Conservation (phyloP, 208 protist genomes). For the Balamuthia mandrillaris region DNA sequence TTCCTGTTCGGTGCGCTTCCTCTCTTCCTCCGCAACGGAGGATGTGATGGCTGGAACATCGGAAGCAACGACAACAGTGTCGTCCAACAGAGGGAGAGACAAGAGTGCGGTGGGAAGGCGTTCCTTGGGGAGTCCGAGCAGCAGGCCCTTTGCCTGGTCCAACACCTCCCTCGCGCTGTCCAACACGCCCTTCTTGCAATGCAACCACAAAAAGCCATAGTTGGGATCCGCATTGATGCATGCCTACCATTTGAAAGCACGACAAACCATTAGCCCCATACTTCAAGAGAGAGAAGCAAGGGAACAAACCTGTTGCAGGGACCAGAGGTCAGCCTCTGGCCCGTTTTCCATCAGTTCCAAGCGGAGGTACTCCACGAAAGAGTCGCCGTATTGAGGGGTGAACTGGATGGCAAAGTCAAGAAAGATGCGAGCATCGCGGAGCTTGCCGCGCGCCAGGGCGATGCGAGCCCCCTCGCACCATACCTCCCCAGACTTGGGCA, state of each 20-base stretch:
- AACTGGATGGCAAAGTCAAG: conserved; percentile 80
- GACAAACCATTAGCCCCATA: not conserved
- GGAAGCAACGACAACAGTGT: not conserved
- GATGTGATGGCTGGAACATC: not conserved
- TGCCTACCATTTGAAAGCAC: too few species aligned
- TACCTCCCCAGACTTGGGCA: conserved; percentile 83
- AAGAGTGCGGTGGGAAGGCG: not conserved
- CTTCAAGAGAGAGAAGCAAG: not conserved
- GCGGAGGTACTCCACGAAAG: conserved; percentile 79
- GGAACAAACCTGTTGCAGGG: conserved; percentile 55
- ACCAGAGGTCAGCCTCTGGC: conserved; percentile 45
- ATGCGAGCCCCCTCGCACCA: conserved; percentile 84
- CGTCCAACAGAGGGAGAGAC: not conserved
- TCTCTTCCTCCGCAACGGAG: too few species aligned
- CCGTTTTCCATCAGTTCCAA: conserved; percentile 67
- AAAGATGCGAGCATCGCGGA: conserved; percentile 59
- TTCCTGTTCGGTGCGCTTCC: too few species aligned
- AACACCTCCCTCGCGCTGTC: conserved; percentile 61
- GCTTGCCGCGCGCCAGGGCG: conserved; percentile 65
- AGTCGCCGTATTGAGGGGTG: conserved; percentile 86
- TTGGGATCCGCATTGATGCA: conserved; percentile 82
- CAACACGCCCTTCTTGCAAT: conserved; percentile 64
- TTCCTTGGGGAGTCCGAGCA: not conserved
- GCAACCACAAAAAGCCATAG: conserved; percentile 79
- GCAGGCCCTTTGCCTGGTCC: conserved; percentile 45